Conservation (phyloP, 768 basidiomycete species). For the Suillus plorans region DNA sequence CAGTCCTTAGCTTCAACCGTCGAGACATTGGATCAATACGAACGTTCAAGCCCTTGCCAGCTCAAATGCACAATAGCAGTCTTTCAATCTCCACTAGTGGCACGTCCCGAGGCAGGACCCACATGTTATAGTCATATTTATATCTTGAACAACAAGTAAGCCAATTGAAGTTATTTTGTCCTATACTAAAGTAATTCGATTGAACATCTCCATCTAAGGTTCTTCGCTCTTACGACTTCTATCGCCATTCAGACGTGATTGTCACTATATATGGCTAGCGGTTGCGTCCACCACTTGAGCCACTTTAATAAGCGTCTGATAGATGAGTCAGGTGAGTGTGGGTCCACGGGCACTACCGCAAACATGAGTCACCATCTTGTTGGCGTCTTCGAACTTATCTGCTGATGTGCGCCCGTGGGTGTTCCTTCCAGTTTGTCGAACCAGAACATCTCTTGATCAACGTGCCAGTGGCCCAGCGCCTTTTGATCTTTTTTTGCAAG, state of each 20-base stretch:
- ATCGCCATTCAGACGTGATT: background rate
- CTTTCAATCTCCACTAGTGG: background rate
- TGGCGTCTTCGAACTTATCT: too few species aligned
- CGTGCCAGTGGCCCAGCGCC: background rate
- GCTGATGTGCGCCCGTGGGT: background rate
- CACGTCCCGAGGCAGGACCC: background rate
- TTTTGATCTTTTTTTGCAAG: background rate
- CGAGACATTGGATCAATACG: background rate
- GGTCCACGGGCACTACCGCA: too few species aligned
- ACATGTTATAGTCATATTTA: background rate
- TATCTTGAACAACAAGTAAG: background rate
- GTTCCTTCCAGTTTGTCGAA: background rate
- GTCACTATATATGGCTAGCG: conserved; percentile 19
- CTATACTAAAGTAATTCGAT: too few species aligned
- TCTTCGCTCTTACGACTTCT: background rate
- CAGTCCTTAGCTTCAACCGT: background rate
- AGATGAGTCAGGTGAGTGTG: too few species aligned
- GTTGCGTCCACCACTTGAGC: background rate
- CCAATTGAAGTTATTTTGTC: background rate
- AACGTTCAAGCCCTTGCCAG: background rate
- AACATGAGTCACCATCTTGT: too few species aligned
- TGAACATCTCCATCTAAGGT: too few species aligned
- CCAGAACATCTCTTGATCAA: background rate
- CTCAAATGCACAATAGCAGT: background rate
- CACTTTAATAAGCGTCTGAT: too few species aligned